These are phyloP conservation scores for Metschnikowia orientalis DNA, from an alignment of 805 yeast species.

Conservation along the genomic window DNA sequence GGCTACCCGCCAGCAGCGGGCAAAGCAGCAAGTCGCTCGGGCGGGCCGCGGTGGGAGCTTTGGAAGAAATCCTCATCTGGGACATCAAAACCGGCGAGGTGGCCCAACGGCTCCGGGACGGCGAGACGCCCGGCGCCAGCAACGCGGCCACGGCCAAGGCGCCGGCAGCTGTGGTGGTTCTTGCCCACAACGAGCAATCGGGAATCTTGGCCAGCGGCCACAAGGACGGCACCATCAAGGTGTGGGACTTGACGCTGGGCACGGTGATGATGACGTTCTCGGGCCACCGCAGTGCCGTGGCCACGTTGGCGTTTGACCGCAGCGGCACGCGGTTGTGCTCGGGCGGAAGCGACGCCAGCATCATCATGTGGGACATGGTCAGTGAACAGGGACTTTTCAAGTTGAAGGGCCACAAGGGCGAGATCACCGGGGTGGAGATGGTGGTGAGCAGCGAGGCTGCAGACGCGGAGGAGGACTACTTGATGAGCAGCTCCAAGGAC, in stretches of 20 bases:
- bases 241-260: conserved; percentile 86
- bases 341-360: conserved; percentile 80
- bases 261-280: conserved; percentile 74
- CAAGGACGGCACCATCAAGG: conserved; percentile 79
- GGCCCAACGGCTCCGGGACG: conserved; percentile 53
- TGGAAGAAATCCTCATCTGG: conserved; percentile 86
- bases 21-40: conserved; percentile 51
- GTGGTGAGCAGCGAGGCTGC: conserved; percentile 22
- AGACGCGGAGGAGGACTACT: conserved; percentile 50
- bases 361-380: conserved; percentile 92
- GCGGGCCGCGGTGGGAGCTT: conserved; percentile 70
- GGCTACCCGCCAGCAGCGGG: conserved; percentile 51
- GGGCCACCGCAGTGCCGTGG: conserved; percentile 87
- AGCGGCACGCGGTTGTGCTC: conserved; percentile 83
- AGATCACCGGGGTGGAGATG: conserved; percentile 71
- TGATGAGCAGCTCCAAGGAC: conserved; percentile 78
- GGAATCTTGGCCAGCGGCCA: conserved; percentile 85
- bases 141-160: conserved; percentile 59
- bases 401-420: conserved; percentile 84
- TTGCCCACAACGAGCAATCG: conserved; percentile 57
- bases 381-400: conserved; percentile 87
- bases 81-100: conserved; percentile 87
- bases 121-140: conserved; percentile 66
- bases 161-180: conserved; percentile 58
- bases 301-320: conserved; percentile 62